Percentiles rank a stretch among this genome's conserved stretches.
Conservation (phyloP, 2,329 filamentous ascomycete species). For the Dactylellina leptospora region DNA sequence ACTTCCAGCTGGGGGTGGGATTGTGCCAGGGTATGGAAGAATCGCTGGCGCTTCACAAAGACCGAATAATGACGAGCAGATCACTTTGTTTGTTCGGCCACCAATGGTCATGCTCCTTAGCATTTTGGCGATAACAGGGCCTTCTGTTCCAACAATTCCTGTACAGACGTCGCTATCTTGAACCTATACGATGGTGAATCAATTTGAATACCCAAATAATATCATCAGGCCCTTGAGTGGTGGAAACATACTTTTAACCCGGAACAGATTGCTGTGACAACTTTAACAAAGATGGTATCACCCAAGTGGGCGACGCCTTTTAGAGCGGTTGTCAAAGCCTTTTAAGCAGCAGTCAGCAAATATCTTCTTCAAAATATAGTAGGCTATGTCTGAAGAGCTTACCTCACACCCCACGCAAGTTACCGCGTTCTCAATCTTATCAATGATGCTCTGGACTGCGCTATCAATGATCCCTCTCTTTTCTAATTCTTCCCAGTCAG, state of each 20-base stretch:
- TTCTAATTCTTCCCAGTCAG: conserved; percentile 35
- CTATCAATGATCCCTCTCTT: conserved; percentile 40
- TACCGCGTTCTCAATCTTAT: conserved; percentile 35
- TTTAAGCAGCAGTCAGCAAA: background rate
- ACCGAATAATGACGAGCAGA: conserved; percentile 39
- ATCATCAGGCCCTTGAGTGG: background rate
- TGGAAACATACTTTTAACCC: conserved; percentile 28
- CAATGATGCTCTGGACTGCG: conserved; percentile 32
- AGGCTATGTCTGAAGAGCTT: background rate
- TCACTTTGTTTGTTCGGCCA: conserved; percentile 42
- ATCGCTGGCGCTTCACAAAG: conserved; percentile 28
- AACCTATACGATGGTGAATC: conserved; percentile 12
- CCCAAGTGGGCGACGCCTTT: conserved; percentile 37
- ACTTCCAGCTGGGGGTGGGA: conserved; percentile 32
- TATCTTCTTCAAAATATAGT: background rate
- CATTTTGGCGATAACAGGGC: conserved; percentile 40
- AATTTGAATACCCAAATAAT: no score
- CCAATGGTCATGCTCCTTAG: conserved; percentile 34
- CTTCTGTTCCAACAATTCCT: conserved; percentile 28
- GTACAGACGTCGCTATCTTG: conserved; percentile 46
- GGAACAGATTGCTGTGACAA: conserved; percentile 34
- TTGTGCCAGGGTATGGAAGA: conserved; percentile 37
- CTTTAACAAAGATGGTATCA: conserved; percentile 43
- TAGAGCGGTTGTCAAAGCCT: conserved; percentile 41
- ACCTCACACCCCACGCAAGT: conserved; percentile 48